Conservation (phyloP, 306 rosid genomes). For the barrel medic (Medicago truncatula) region DNA sequence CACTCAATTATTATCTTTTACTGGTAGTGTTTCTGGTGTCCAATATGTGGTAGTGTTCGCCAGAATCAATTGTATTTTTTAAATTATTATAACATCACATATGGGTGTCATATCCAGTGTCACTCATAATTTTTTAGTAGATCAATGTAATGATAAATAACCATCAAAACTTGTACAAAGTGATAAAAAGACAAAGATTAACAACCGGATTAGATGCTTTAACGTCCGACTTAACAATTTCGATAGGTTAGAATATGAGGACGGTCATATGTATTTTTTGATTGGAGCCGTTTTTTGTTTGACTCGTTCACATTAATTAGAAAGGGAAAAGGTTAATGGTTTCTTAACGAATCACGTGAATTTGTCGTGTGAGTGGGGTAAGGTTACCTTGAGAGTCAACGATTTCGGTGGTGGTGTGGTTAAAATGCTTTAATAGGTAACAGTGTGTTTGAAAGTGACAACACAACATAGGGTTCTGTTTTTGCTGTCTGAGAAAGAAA, state of each 20-base stretch:
- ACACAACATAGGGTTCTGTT: constrained; percentile 38
- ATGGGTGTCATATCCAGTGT: too few species aligned
- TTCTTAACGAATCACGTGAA: constrained; percentile 32
- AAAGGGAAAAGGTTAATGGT: neutral
- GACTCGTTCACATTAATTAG: neutral
- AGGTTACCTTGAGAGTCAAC: constrained; percentile 52
- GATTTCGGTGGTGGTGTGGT: constrained; percentile 48
- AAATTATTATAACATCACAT: too few species aligned
- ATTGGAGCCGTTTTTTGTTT: constrained; percentile 39
- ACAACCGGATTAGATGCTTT: too few species aligned
- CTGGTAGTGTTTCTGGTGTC: too few species aligned
- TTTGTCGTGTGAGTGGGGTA: constrained; percentile 34
- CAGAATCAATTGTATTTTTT: too few species aligned
- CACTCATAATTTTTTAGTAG: too few species aligned
- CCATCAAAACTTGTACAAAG: too few species aligned
- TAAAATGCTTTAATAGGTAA: constrained; percentile 36
- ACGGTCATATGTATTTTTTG: neutral
- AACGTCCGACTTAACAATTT: too few species aligned
- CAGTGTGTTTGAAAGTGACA: constrained; percentile 61
- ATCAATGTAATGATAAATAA: too few species aligned
- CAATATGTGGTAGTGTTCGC: too few species aligned
- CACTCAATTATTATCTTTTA: neutral
- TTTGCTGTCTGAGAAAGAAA: constrained; percentile 5
- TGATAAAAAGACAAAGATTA: too few species aligned
- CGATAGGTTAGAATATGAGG: too few species aligned